Base-by-base conservation (phyloP, 495 filamentous ascomycete species). In the Penicillium cataractarum region DNA sequence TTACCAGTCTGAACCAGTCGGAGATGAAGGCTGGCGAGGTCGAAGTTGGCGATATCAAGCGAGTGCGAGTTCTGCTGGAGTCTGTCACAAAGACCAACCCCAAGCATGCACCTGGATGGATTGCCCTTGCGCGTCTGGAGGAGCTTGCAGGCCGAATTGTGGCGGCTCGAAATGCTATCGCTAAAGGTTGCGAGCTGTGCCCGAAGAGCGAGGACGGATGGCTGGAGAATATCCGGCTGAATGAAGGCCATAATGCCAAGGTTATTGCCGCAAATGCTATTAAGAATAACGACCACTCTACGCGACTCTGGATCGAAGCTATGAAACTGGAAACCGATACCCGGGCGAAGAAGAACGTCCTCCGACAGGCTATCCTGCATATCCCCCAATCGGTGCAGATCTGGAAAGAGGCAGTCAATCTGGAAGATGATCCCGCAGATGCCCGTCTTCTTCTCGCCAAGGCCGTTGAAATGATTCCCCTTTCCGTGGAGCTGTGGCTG, bases 331-430 rank as follows among this genome's bases (percentile, higher is more conserved):
- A 99, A 72, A 86, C 87, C 2, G 90, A 94, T 55, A 72, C 84
- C 2, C 82, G 86, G 33, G 89, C 90, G 0, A 94, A 92, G 76
- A 98, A 97, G 78, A 87, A 92, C 66, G 96, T 99, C 17, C 82
- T 97, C 31, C 83, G 92, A 60, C 90, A 92, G 69, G 95, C 96
- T 24, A 81, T 98, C 46, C 88, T 97, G 70, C 87, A 93, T 66
- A 90, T 96, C 52, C 93, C 90, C 3, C 90, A 96, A 65, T 97
- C 94, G 0, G 93, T 97, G 27, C 87, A 89, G 31, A 84, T 99
- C 33, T 99, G 95, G 95, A 98, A 97, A 73, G 91, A 95, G 70
- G 89, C 93, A n/a, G 93, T 98, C 46, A 98, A 98, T 64, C 78
- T 97, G 42, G 94, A 97, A 69, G 93, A 97, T 59, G 89, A 95